Evolutionary conservation across 768 basidiomycete genomes (phyloP).

Genomic region (Psilocybe cubensis): DNA sequence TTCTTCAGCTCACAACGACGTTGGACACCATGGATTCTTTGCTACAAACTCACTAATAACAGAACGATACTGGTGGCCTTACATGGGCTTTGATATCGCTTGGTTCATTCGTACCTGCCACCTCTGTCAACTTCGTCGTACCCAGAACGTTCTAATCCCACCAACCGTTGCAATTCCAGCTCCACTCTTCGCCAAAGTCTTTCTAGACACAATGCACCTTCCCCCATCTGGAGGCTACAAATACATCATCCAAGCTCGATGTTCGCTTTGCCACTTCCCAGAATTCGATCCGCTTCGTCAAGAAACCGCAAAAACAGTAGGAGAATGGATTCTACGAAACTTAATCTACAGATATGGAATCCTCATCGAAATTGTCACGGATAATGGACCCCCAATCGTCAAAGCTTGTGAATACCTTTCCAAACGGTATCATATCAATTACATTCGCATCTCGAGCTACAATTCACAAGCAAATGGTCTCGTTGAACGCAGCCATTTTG

Average conservation of each 20-base stretch:
- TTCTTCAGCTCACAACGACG: constrained; percentile 24
- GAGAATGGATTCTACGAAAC: constrained; percentile 31
- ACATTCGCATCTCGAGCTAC: constrained; percentile 25
- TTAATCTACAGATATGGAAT: constrained; percentile 36
- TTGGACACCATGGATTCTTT: constrained; percentile 31
- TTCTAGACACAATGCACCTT: constrained; percentile 45
- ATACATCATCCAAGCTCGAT: constrained; percentile 40
- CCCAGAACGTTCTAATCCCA: constrained; percentile 25
- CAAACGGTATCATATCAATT: constrained; percentile 21
- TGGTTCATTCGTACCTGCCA: constrained; percentile 32
- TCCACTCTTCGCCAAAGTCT: constrained; percentile 34
- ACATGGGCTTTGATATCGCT: constrained; percentile 21
- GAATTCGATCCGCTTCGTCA: constrained; percentile 30
- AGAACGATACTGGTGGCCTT: constrained; percentile 36
- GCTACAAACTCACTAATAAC: constrained; percentile 18
- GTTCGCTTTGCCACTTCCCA: constrained; percentile 33
- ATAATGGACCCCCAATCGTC: constrained; percentile 34
- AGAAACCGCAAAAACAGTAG: constrained; percentile 30
- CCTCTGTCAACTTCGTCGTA: constrained; percentile 28
- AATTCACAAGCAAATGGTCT: constrained; percentile 26
- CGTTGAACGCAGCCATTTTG: constrained; percentile 25
- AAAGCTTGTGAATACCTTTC: constrained; percentile 13
- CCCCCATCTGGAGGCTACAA: constrained; percentile 32
- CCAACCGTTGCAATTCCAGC: constrained; percentile 26
- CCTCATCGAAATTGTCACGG: constrained; percentile 37